These are phyloP conservation scores for Coemansia reversa DNA, from an alignment of 192 early-diverging fungal species.

Conservation along the genomic window DNA sequence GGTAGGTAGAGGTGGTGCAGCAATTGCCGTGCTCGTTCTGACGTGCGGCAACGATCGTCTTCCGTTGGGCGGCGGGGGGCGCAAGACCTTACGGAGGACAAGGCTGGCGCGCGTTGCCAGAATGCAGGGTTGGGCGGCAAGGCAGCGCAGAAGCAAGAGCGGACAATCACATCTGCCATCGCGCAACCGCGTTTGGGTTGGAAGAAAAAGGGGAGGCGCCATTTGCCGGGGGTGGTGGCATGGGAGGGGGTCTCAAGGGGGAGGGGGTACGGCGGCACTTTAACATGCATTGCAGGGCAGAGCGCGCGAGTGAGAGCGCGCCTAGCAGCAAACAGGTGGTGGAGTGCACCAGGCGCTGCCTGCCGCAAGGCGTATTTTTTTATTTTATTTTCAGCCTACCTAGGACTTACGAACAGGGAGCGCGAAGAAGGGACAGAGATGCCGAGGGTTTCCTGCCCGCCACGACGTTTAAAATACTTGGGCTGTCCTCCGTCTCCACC, in stretches of 20 bases:
- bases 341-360: conserved; percentile 18
- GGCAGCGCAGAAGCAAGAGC: conserved; percentile 6
- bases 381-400: not conserved
- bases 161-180: conserved; percentile 22
- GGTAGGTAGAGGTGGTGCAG: not conserved
- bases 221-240: conserved; percentile 10
- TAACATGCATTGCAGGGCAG: conserved; percentile 23
- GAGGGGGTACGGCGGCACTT: conserved; percentile 7
- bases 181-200: conserved; percentile 13
- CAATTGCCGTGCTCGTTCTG: conserved; percentile 3
- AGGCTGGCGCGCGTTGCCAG: conserved; percentile 6
- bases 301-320: conserved; percentile 18
- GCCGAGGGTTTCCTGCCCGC: conserved; percentile 9
- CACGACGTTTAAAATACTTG: conserved; percentile 13
- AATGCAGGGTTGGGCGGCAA: conserved; percentile 7
- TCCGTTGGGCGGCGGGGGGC: not conserved
- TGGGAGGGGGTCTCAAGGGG: conserved; percentile 7
- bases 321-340: conserved; percentile 12
- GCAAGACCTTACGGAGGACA: not conserved
- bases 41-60: conserved; percentile 7
- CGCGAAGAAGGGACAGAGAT: conserved; percentile 8
- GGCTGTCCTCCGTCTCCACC: not conserved
- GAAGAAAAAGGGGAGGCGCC: conserved; percentile 3
- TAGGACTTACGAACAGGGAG: not conserved
- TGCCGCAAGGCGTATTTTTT: conserved; percentile 11